Evolutionary conservation across 192 early-diverging fungal species (phyloP).

Genomic region (Phlyctochytrium bullatum): DNA sequence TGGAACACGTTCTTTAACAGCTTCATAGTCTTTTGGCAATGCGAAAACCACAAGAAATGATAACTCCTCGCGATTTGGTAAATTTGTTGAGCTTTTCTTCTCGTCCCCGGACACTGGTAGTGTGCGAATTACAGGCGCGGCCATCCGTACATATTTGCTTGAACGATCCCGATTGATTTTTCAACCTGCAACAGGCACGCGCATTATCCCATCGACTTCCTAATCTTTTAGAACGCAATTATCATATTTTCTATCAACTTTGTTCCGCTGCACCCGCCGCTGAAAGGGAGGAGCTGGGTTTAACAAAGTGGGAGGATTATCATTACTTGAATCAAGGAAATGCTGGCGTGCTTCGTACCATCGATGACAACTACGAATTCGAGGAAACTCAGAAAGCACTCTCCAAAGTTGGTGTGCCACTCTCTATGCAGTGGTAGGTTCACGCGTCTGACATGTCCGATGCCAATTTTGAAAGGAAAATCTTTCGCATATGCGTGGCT

Average conservation of each 20-base stretch:
- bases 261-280: slow-evolving; percentile 38
- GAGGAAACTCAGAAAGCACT: slow-evolving; percentile 73
- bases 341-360: slow-evolving; percentile 62
- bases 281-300: slow-evolving; percentile 62
- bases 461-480: slow-evolving; percentile 16
- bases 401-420: slow-evolving; percentile 72
- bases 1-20: neutral
- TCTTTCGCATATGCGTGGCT: slow-evolving; percentile 25
- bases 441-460: neutral
- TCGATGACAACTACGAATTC: slow-evolving; percentile 85
- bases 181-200: slow-evolving; percentile 61
- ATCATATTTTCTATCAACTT: slow-evolving; percentile 91
- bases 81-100: slow-evolving; percentile 74
- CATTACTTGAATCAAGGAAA: slow-evolving; percentile 79
- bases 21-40: slow-evolving; percentile 74
- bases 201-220: neutral
- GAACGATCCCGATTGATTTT: slow-evolving; percentile 88
- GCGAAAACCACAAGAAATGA: slow-evolving; percentile 95
- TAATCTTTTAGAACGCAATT: slow-evolving; percentile 72
- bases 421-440: slow-evolving; percentile 65
- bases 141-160: slow-evolving; percentile 83
- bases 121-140: slow-evolving; percentile 73
- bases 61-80: slow-evolving; percentile 91
- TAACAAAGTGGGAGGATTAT: slow-evolving; percentile 64
- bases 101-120: slow-evolving; percentile 40